Base-by-base conservation (phyloP, 495 filamentous ascomycete species). In the Penicillium soppii region DNA sequence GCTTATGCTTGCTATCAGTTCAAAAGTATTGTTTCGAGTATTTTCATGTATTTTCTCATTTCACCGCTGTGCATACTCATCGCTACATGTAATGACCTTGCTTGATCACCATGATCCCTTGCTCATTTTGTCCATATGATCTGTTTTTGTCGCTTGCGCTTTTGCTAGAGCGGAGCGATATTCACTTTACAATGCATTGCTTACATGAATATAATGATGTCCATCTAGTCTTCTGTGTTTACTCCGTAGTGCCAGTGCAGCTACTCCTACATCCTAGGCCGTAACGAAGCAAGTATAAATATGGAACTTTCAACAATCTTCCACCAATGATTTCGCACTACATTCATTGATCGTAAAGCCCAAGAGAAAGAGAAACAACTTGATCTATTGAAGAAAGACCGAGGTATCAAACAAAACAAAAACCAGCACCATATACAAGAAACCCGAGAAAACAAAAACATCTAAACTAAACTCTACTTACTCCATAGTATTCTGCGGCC, bases 401-500 rank as follows among this genome's bases (percentile, higher is more conserved):
- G 22, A 54, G 47, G 53, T 53, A 61, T 55, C 40, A 53, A 54
- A 32, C 19, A 16, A 57, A 46, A 36, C 16, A 25, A 32, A 35
- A 41, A 44, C 19, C 15, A 36, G 22, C 27, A 19, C 30, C 26
- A 37, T 47, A 46, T 44, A 52, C 8, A 47, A 48, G n/a, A 29
- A 9, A 5, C 7, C 22, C 22, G 16, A 2, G 8, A 13, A 30
- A 33, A 45, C 20, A 20, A 7, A 7, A 12, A 16, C 47, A 41
- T 49, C 44, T 36, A 43, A 58, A 58, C 52, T 12, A 15, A 26
- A 16, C 6, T 3, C n/a, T 17, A 27, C 16, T 5, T 43, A 66
- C 43, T 73, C 70, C 68, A 75, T 71, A 20, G 68, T 72, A 54
- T 50, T 69, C 53, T 73, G 70, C 19, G 74, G 57, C 29, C 63